These are phyloP conservation scores for Chrysosporium keratinophilum DNA, from an alignment of 2,329 filamentous ascomycete species.

Conservation along the genomic window DNA sequence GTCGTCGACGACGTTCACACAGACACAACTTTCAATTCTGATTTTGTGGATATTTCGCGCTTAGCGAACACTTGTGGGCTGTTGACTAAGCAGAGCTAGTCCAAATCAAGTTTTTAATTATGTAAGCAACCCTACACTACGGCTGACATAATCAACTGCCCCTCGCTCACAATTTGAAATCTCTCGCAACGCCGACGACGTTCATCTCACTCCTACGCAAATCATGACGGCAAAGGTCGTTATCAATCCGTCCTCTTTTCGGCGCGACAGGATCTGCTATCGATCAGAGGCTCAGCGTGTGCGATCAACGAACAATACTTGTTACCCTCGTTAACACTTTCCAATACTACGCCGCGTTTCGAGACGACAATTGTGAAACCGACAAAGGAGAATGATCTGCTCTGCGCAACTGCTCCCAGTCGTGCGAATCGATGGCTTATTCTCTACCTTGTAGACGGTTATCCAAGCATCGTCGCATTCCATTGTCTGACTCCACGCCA, in stretches of 20 bases:
- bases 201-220: too few species aligned
- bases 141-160: background rate
- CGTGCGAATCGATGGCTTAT: background rate
- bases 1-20: slow-evolving; percentile 16
- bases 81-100: slow-evolving; percentile 29
- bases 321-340: background rate
- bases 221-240: too few species aligned
- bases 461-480: background rate
- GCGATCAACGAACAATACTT: too few species aligned
- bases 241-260: too few species aligned
- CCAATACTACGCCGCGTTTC: background rate
- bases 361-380: background rate
- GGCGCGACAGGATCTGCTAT: background rate
- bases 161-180: background rate
- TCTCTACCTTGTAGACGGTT: background rate
- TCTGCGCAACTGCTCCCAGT: background rate
- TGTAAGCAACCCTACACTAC: slow-evolving; percentile 20
- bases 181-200: too few species aligned
- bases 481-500: too few species aligned
- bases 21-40: slow-evolving; percentile 18
- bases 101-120: slow-evolving; percentile 18
- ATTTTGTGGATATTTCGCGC: slow-evolving; percentile 29
- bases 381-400: background rate
- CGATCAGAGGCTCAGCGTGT: background rate
- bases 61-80: slow-evolving; percentile 32